phyloP scores from a whole-genome alignment of 352 stramenopile genomes.

The Phytopythium chamaehyphon region DNA sequence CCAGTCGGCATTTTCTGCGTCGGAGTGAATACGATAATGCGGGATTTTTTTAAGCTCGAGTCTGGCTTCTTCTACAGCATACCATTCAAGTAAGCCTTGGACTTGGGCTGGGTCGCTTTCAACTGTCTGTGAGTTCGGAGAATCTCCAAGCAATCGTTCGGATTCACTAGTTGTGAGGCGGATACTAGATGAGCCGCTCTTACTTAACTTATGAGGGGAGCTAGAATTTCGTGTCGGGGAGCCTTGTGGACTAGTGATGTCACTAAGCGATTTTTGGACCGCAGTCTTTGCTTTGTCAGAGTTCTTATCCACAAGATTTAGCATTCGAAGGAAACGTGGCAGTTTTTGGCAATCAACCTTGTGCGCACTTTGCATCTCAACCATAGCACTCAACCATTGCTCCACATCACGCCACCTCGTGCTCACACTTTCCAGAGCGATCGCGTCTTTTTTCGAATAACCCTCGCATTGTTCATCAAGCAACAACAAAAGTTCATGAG shows the following conservation, averaged over 20 bases:
- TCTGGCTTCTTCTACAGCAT: constrained; percentile 63
- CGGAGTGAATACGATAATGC: constrained; percentile 54
- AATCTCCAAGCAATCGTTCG: neutral
- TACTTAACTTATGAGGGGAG: constrained; percentile 1
- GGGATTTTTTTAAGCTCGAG: constrained; percentile 63
- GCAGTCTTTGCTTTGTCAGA: constrained; percentile 1
- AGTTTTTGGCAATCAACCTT: constrained; percentile 62
- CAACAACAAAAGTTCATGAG: constrained; percentile 59
- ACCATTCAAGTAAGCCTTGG: constrained; percentile 68
- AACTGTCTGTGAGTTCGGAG: neutral
- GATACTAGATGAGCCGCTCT: neutral
- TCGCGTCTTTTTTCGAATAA: constrained; percentile 50
- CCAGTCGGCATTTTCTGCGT: constrained; percentile 49
- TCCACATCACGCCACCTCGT: constrained; percentile 59
- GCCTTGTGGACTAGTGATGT: neutral
- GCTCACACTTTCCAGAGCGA: constrained; percentile 41
- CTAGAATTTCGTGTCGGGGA: neutral
- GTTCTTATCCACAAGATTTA: constrained; percentile 36
- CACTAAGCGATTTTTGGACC: neutral
- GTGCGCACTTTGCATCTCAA: constrained; percentile 58
- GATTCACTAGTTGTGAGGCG: neutral
- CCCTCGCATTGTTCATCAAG: constrained; percentile 73
- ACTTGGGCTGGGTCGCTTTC: constrained; percentile 41
- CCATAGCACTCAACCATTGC: constrained; percentile 57
- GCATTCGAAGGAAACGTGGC: constrained; percentile 67